Evolutionary conservation across 192 early-diverging fungal genomes (phyloP).

Genomic region (Gryganskiella cystojenkinii): DNA sequence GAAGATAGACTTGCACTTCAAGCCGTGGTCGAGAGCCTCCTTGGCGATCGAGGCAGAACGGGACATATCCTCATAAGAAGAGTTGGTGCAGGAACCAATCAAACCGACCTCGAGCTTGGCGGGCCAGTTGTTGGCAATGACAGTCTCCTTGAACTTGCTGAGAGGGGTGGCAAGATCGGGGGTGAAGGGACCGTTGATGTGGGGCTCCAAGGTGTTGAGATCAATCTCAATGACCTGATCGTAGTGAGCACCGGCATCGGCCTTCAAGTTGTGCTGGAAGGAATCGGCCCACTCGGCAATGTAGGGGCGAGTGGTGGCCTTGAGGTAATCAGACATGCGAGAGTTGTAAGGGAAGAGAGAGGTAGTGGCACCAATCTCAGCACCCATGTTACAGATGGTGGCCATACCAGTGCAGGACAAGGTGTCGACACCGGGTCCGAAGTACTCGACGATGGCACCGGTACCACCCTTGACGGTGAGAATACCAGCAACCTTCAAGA

Average conservation of each 20-base stretch:
- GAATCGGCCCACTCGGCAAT: conserved; percentile 84
- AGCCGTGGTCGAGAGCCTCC: conserved; percentile 83
- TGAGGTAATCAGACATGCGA: conserved; percentile 93
- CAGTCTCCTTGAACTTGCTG: conserved; percentile 91
- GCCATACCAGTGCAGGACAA: conserved; percentile 98
- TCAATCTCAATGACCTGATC: conserved; percentile 96
- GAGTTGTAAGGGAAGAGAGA: conserved; percentile 95
- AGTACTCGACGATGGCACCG: conserved; percentile 97
- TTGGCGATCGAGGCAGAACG: conserved; percentile 90
- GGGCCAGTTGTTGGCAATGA: conserved; percentile 89
- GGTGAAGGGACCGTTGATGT: conserved; percentile 98
- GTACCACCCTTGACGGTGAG: conserved; percentile 98
- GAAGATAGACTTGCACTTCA: conserved; percentile 86
- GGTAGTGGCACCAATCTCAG: conserved; percentile 98
- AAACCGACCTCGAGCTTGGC: conserved; percentile 88
- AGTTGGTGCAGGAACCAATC: conserved; percentile 99
- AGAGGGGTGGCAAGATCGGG: conserved; percentile 95
- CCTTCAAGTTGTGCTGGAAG: conserved; percentile 89
- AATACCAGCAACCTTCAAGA: conserved; percentile 93
- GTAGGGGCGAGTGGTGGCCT: conserved; percentile 82
- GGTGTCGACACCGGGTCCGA: conserved; percentile 93
- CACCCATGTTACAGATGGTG: conserved; percentile 99
- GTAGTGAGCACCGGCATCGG: conserved; percentile 89
- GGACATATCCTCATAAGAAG: conserved; percentile 97
- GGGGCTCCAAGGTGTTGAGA: conserved; percentile 92